Evolutionary conservation across 2,329 filamentous ascomycete genomes (phyloP), one percentile per base, ranked within the genome.

Genomic region (Alternaria ethzedia): DNA sequence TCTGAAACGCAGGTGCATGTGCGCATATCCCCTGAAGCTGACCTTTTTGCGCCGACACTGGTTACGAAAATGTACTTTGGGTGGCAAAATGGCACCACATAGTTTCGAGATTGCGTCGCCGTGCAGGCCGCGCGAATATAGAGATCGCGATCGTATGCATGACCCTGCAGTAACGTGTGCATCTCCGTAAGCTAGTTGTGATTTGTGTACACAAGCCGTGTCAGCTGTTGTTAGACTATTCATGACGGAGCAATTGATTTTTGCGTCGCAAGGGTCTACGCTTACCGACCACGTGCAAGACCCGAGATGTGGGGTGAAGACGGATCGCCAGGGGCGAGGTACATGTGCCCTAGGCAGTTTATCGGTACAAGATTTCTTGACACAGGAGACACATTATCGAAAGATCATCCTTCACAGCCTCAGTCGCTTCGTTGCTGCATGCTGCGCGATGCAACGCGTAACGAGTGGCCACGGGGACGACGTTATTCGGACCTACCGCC

Each of bases 321-420:
- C 36, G 28, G 62, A 65, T 62, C 59, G 59, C 59, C 59, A 62
- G 59, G 59, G 54, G 54, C 49, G 30, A 64, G 13, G 51, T 30
- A 49, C 17, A 45, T 51, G 46, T 51, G 41, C 21, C 23, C 17
- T 21, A 41, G 47, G 28, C 46, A 28, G 47, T 46, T 57, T 51
- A 51, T 61, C 52, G 32, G 51, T 57, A 47, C 36, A 49, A 61
- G 32, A 46, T 17, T 26, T 51, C 25, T 59, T n/a, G 45, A 32
- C n/a, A 36, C 15, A 46, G 54, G 32, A 21, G 36, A 41, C n/a
- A 55, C 12, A 36, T 17, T 44, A 54, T 59, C n/a, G 60, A 47
- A 41, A 23, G 49, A 32, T n/a, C 63, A 70, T 67, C 61, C 59
- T 59, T 55, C 64, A 70, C 68, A 72, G 67, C 67, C 69, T 60